phyloP scores from a whole-genome alignment of 2,329 filamentous ascomycete genomes.

The Aspergillus udagawae region DNA sequence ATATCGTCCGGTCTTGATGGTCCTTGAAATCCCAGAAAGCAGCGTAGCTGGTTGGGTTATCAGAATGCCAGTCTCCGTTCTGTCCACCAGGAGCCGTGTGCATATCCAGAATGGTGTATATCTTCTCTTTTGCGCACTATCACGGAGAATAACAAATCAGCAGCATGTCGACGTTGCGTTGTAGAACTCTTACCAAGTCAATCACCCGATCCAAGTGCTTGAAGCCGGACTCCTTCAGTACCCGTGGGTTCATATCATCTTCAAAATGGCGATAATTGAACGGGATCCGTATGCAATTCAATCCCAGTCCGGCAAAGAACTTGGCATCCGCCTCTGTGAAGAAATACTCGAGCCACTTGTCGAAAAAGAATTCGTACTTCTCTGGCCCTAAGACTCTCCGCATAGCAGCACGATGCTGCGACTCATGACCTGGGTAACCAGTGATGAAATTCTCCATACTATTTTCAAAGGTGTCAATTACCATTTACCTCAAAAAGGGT shows the following conservation, averaged over 20 bases:
- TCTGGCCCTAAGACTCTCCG: conserved; percentile 51
- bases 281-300: conserved; percentile 58
- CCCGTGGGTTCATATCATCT: conserved; percentile 45
- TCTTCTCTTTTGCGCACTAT: conserved; percentile 43
- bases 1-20: conserved; percentile 48
- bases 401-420: conserved; percentile 53
- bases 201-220: conserved; percentile 47
- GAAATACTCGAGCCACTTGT: conserved; percentile 55
- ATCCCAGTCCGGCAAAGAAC: conserved; percentile 52
- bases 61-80: conserved; percentile 50
- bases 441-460: conserved; percentile 62
- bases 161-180: not conserved
- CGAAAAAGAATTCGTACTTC: conserved; percentile 59
- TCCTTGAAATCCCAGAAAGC: conserved; percentile 51
- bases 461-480: conserved; percentile 8
- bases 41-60: conserved; percentile 44
- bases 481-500: conserved; percentile 10
- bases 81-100: conserved; percentile 49
- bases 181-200: conserved; percentile 29
- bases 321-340: conserved; percentile 57
- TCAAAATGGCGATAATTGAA: conserved; percentile 58
- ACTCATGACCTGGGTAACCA: conserved; percentile 58
- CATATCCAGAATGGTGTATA: conserved; percentile 52
- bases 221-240: conserved; percentile 45
- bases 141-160: not conserved